Conservation (phyloP, 164 flowering plant species). For the Magnolia kwangsiensis region DNA sequence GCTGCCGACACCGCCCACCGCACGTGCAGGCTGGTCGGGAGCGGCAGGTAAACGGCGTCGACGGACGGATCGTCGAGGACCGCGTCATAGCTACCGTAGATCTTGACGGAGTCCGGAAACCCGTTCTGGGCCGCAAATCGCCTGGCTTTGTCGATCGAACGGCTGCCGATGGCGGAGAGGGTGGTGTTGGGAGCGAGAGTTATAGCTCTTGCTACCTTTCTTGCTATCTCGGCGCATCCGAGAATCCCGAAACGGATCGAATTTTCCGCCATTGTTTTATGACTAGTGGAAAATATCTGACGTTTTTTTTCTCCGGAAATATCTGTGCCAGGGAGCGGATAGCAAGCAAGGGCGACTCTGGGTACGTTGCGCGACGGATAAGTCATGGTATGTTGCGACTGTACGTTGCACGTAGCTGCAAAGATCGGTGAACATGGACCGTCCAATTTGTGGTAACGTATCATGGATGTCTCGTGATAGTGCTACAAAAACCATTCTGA, state of each 20-base stretch:
- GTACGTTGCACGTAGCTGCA: too few species aligned
- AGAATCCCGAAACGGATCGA: slow-evolving; percentile 29
- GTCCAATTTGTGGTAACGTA: too few species aligned
- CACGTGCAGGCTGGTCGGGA: slow-evolving; percentile 37
- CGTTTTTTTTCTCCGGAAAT: background rate
- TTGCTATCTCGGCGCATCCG: slow-evolving; percentile 33
- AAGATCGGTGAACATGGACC: too few species aligned
- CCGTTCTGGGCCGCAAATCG: slow-evolving; percentile 22
- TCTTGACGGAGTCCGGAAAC: slow-evolving; percentile 9
- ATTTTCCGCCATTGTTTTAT: slow-evolving; percentile 6
- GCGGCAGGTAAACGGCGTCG: slow-evolving; percentile 39
- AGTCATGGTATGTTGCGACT: too few species aligned
- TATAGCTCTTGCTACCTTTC: slow-evolving; percentile 31
- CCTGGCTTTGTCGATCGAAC: slow-evolving; percentile 26
- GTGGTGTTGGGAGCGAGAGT: slow-evolving; percentile 23
- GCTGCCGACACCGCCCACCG: slow-evolving; percentile 35
- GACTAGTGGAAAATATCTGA: background rate
- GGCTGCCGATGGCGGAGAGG: slow-evolving; percentile 34
- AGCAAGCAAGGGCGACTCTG: too few species aligned
- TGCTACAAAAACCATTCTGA: too few species aligned
- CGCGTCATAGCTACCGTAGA: slow-evolving; percentile 32
- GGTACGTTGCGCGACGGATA: too few species aligned
- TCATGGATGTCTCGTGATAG: too few species aligned
- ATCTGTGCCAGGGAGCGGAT: too few species aligned
- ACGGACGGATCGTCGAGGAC: slow-evolving; percentile 27